phyloP scores from a whole-genome alignment of 2,329 filamentous ascomycete species.

The Chrysoporthe puriensis region DNA sequence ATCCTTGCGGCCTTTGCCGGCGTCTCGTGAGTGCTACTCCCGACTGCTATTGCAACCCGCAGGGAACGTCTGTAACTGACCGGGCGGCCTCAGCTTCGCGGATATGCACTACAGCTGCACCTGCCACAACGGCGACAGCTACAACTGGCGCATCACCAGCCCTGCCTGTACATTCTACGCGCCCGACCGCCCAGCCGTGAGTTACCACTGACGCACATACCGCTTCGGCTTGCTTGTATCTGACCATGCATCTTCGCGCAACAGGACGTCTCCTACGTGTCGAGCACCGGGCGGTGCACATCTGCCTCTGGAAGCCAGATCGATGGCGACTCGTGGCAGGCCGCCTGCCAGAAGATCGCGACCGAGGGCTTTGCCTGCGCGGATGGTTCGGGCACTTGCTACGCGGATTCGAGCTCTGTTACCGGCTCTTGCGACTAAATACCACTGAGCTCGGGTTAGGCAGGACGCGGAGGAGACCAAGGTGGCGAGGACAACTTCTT shows the following conservation, averaged over 20 bases:
- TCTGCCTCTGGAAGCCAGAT: slow-evolving; percentile 21
- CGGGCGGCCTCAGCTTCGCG: slow-evolving; percentile 27
- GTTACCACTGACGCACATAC: background rate
- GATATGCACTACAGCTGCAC: slow-evolving; percentile 32
- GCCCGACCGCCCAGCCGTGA: slow-evolving; percentile 20
- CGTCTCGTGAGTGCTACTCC: slow-evolving; percentile 15
- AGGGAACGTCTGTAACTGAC: background rate
- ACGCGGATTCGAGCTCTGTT: slow-evolving; percentile 24
- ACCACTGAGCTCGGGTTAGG: no score
- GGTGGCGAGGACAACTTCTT: background rate
- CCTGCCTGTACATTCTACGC: slow-evolving; percentile 31
- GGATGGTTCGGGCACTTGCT: slow-evolving; percentile 33
- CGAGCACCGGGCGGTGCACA: slow-evolving; percentile 29
- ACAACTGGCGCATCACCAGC: slow-evolving; percentile 33
- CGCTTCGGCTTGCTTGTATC: background rate
- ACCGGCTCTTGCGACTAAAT: slow-evolving; percentile 24
- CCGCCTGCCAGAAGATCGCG: slow-evolving; percentile 29
- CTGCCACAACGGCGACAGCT: slow-evolving; percentile 33
- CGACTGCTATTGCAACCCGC: background rate
- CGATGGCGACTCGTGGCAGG: slow-evolving; percentile 32
- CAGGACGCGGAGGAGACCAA: background rate
- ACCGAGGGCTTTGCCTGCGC: slow-evolving; percentile 30
- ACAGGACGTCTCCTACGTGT: slow-evolving; percentile 29
- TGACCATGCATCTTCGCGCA: background rate
- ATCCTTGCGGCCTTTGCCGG: slow-evolving; percentile 23